Conservation (phyloP, 1,284 basidiomycete species). For the Violaceomyces palustris region DNA sequence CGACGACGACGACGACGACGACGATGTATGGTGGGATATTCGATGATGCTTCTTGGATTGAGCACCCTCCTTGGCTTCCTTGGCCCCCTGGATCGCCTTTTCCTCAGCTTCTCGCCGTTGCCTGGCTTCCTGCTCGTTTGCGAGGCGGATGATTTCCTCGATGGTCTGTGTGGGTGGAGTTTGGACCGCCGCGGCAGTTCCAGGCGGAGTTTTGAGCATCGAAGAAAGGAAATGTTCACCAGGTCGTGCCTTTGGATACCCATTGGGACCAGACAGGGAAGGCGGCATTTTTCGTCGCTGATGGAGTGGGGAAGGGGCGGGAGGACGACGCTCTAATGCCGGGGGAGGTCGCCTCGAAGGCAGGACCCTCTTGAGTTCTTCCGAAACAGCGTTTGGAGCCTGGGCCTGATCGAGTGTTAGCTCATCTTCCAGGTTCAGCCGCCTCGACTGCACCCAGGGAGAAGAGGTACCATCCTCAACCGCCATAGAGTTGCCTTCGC, state of each 20-base stretch:
- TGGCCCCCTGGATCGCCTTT: slow-evolving; percentile 1
- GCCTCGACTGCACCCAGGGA: no score
- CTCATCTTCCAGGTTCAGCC: slow-evolving; percentile 26
- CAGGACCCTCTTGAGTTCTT: slow-evolving; percentile 9
- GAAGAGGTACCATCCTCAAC: no score
- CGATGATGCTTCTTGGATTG: slow-evolving; percentile 13
- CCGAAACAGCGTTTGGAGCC: slow-evolving; percentile 36
- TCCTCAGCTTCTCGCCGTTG: slow-evolving; percentile 14
- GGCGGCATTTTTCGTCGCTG: no score
- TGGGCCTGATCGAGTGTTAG: slow-evolving; percentile 27
- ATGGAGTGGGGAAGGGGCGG: no score
- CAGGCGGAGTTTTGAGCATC: neutral
- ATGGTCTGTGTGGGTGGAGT: slow-evolving; percentile 29
- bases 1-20: slow-evolving; percentile 9
- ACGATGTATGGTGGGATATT: slow-evolving; percentile 6
- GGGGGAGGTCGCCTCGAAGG: neutral
- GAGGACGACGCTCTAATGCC: no score
- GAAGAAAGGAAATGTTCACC: no score
- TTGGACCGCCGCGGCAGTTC: no score
- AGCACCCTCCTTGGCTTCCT: slow-evolving; percentile 23
- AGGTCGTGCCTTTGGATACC: no score
- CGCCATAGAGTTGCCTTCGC: slow-evolving; percentile 55
- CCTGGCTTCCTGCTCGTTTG: slow-evolving; percentile 39
- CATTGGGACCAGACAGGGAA: no score
- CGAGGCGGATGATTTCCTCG: slow-evolving; percentile 49